Percentiles rank a stretch among this genome's conserved stretches.
phyloP scores from a whole-genome alignment of 495 filamentous ascomycete species.

The Aspergillus ostianus region DNA sequence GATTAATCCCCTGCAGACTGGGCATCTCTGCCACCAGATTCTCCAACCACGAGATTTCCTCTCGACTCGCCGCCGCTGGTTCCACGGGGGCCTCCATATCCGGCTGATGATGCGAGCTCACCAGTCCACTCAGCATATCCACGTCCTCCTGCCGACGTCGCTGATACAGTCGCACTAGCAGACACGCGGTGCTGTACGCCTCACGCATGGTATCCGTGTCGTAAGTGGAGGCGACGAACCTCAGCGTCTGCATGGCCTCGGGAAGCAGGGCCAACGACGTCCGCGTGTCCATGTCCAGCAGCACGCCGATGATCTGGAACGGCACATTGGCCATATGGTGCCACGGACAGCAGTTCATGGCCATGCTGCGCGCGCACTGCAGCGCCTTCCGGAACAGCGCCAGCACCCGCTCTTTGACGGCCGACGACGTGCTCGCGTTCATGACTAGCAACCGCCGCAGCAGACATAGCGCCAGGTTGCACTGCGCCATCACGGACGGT shows the following conservation, averaged over 20 bases:
- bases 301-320: slow-evolving; percentile 51
- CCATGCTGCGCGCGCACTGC: slow-evolving; percentile 33
- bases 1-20: slow-evolving; percentile 33
- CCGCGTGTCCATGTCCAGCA: slow-evolving; percentile 48
- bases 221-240: slow-evolving; percentile 38
- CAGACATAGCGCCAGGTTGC: slow-evolving; percentile 49
- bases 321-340: slow-evolving; percentile 51
- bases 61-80: slow-evolving; percentile 20
- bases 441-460: slow-evolving; percentile 43
- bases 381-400: slow-evolving; percentile 27
- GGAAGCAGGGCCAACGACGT: slow-evolving; percentile 43
- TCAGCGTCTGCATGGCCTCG: slow-evolving; percentile 46
- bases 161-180: slow-evolving; percentile 40
- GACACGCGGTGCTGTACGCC: slow-evolving; percentile 44
- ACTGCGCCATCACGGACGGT: slow-evolving; percentile 41
- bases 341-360: slow-evolving; percentile 41
- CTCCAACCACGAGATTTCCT: slow-evolving; percentile 36
- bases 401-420: slow-evolving; percentile 28
- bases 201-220: slow-evolving; percentile 46
- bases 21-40: slow-evolving; percentile 40
- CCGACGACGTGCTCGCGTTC: slow-evolving; percentile 31
- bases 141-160: slow-evolving; percentile 28
- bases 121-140: slow-evolving; percentile 4
- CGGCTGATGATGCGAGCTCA: not conserved
- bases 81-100: slow-evolving; percentile 10